Conservation (phyloP, 345 rosid genomes). For the Salix exigua region DNA sequence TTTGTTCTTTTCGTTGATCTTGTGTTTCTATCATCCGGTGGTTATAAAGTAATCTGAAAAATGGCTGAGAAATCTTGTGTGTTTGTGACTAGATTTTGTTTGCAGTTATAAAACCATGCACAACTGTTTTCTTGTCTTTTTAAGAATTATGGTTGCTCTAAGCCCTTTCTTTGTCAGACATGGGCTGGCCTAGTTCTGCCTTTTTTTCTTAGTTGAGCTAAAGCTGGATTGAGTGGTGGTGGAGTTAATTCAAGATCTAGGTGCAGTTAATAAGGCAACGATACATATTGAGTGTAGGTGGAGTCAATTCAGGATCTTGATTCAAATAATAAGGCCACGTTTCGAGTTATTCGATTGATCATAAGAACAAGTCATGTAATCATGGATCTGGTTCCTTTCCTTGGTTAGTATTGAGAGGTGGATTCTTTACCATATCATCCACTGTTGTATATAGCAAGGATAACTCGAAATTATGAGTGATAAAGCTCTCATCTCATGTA, state of each 20-base stretch:
- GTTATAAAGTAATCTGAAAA: slow-evolving; percentile 7
- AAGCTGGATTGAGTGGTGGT: no score
- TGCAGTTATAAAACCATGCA: background rate
- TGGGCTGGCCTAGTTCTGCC: background rate
- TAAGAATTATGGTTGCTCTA: background rate
- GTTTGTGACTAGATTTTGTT: background rate
- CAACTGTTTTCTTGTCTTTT: background rate
- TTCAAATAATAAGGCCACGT: background rate
- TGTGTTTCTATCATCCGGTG: background rate
- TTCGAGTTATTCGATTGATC: background rate
- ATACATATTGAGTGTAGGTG: background rate
- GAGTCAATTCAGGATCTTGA: background rate
- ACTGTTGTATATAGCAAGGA: background rate
- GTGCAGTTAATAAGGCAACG: background rate
- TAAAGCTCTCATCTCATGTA: background rate
- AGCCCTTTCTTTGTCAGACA: background rate
- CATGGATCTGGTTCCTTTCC: background rate
- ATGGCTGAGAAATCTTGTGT: background rate
- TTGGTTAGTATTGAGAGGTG: background rate
- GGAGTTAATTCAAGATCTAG: background rate
- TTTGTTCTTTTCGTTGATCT: background rate
- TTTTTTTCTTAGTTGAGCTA: background rate
- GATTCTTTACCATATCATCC: background rate
- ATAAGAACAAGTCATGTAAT: background rate
- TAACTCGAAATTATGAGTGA: background rate